Evolutionary conservation across 768 basidiomycete species (phyloP).

Genomic region (Russula abietina): DNA sequence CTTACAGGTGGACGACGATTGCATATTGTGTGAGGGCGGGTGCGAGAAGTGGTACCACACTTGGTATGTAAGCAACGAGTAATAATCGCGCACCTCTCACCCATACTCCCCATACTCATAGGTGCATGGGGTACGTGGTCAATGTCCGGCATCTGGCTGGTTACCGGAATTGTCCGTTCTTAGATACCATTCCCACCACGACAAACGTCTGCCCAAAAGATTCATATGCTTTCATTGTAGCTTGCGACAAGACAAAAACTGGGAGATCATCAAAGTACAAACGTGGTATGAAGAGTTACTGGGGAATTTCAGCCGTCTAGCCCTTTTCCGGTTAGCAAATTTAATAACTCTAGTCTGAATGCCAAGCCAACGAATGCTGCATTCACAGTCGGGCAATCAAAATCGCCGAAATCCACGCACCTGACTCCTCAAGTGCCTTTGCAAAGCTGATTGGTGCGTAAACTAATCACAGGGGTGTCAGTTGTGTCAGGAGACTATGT

Average conservation of each 20-base stretch:
- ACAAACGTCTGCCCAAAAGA: conserved; percentile 49
- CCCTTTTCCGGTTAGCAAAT: conserved; percentile 54
- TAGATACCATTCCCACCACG: conserved; percentile 59
- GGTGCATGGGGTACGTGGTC: conserved; percentile 53
- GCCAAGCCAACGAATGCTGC: not conserved
- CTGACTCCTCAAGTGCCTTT: conserved; percentile 45
- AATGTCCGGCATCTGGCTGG: not conserved
- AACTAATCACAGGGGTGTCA: not conserved
- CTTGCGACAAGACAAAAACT: conserved; percentile 44
- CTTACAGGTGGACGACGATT: conserved; percentile 46
- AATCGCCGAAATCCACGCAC: conserved; percentile 47
- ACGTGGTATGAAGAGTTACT: conserved; percentile 55
- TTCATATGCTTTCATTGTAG: conserved; percentile 72
- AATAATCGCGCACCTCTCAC: not conserved
- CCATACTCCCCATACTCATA: conserved; percentile 25
- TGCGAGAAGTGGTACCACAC: conserved; percentile 71
- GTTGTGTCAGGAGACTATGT: conserved; percentile 11
- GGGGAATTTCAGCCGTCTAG: conserved; percentile 60
- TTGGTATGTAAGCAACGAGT: conserved; percentile 44
- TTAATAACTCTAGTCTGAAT: not conserved
- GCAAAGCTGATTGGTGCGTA: conserved; percentile 53
- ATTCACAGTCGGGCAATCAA: conserved; percentile 59
- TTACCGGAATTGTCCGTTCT: not conserved
- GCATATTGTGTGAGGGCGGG: conserved; percentile 62
- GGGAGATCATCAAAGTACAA: conserved; percentile 58